phyloP scores from a whole-genome alignment of 1,139 yeast species.

The Saccharomyces hybrid region DNA sequence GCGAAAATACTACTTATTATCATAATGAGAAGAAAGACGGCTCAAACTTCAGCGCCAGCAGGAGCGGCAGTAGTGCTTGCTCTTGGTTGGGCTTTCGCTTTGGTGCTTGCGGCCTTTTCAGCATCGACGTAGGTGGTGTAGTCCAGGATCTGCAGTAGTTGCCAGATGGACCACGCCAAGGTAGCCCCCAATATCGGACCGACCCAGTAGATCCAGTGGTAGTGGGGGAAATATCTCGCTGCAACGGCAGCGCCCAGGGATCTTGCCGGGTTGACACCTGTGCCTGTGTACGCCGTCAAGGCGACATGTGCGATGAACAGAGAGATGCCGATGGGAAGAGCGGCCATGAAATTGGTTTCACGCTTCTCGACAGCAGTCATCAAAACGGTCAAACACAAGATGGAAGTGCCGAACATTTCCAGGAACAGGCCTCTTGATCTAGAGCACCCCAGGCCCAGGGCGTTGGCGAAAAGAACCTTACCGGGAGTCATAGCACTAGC shows the following conservation, averaged over 20 bases:
- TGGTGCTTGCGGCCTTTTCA: constrained; percentile 8
- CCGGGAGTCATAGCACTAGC: constrained; percentile 88
- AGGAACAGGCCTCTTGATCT: constrained; percentile 70
- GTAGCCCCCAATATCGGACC: constrained; percentile 72
- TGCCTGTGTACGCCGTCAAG: constrained; percentile 81
- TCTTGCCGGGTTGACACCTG: constrained; percentile 90
- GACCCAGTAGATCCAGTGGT: constrained; percentile 91
- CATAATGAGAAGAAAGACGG: too few species aligned
- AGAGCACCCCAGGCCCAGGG: constrained; percentile 66
- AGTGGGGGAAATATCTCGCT: constrained; percentile 60
- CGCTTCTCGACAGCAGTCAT: constrained; percentile 83
- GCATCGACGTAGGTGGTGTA: constrained; percentile 41
- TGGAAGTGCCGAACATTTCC: constrained; percentile 74
- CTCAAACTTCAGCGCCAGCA: too few species aligned
- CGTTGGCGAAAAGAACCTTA: constrained; percentile 60
- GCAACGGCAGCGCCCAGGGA: constrained; percentile 81
- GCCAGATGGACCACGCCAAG: constrained; percentile 63
- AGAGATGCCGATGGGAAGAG: constrained; percentile 76
- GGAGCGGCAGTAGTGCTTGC: too few species aligned
- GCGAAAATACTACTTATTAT: too few species aligned
- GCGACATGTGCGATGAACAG: constrained; percentile 77
- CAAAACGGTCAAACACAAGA: constrained; percentile 69
- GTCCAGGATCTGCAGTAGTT: constrained; percentile 55
- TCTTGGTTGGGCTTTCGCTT: background rate
- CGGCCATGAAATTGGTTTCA: constrained; percentile 71